Evolutionary conservation across 305 asterid species (phyloP).

Genomic region (Coffea humblotiana): DNA sequence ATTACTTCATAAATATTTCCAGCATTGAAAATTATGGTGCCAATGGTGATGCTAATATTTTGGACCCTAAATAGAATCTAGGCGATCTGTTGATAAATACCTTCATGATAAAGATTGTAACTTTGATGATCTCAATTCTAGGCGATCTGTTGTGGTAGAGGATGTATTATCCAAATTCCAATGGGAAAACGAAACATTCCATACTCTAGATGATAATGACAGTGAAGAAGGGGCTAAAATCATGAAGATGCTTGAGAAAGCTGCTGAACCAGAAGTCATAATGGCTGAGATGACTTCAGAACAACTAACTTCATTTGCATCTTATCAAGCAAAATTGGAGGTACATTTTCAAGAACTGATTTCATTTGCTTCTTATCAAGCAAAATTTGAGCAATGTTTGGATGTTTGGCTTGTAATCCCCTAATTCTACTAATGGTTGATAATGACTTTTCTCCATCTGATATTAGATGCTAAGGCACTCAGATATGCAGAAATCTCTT

Average conservation of each 20-base stretch:
- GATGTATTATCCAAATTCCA: constrained; percentile 71
- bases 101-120: no score
- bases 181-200: constrained; percentile 44
- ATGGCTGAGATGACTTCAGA: constrained; percentile 97
- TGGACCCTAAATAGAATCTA: background rate
- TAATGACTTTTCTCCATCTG: constrained; percentile 17
- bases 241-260: constrained; percentile 81
- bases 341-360: constrained; percentile 50
- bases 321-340: constrained; percentile 84
- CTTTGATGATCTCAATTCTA: constrained; percentile 2
- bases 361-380: constrained; percentile 61
- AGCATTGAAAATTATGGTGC: background rate
- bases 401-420: constrained; percentile 14
- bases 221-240: constrained; percentile 93
- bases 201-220: constrained; percentile 49
- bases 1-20: background rate
- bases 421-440: constrained; percentile 11
- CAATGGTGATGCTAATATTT: background rate
- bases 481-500: constrained; percentile 60
- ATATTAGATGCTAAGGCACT: constrained; percentile 61
- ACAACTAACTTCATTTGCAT: constrained; percentile 69
- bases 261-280: constrained; percentile 94
- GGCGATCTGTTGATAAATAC: no score
- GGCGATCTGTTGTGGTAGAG: constrained; percentile 70
- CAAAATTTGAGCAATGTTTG: constrained; percentile 45